phyloP scores from a whole-genome alignment of 257 asterid species.

The Ajuga chamaepitys region DNA sequence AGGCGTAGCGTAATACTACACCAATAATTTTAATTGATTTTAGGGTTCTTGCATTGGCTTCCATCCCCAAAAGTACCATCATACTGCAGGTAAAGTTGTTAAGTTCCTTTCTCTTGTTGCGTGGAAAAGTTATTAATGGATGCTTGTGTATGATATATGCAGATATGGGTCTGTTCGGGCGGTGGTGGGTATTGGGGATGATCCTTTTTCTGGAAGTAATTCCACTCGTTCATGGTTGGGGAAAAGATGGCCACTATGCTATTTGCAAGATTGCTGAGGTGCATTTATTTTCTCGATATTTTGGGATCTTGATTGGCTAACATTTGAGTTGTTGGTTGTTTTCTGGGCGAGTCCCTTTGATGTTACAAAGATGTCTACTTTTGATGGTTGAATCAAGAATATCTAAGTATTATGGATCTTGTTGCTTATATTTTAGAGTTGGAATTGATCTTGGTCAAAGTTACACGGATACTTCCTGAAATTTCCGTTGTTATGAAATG shows the following conservation, averaged over 20 bases:
- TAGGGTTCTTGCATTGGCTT: slow-evolving; percentile 12
- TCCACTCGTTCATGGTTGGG: slow-evolving; percentile 57
- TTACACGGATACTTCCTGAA: no score
- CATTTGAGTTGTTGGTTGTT: not conserved
- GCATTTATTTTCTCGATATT: not conserved
- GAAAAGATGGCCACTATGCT: slow-evolving; percentile 75
- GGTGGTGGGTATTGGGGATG: slow-evolving; percentile 27
- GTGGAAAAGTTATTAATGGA: not conserved
- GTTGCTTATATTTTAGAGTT: not conserved
- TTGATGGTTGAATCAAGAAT: not conserved
- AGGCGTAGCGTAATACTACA: not conserved
- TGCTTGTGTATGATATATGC: slow-evolving; percentile 6
- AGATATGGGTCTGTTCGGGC: slow-evolving; percentile 35
- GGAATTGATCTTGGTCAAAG: not conserved
- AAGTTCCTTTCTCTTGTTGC: not conserved
- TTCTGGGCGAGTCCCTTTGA: not conserved
- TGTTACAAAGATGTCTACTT: not conserved
- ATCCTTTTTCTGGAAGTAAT: slow-evolving; percentile 24
- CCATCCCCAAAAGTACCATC: not conserved
- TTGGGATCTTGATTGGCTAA: not conserved
- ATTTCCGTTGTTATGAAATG: no score
- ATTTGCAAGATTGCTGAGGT: slow-evolving; percentile 91
- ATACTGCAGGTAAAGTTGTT: slow-evolving; percentile 5
- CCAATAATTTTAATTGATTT: not conserved
- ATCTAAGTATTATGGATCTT: not conserved